phyloP scores from a whole-genome alignment of 108 stramenopile species.

The Conticribra guillardii region DNA sequence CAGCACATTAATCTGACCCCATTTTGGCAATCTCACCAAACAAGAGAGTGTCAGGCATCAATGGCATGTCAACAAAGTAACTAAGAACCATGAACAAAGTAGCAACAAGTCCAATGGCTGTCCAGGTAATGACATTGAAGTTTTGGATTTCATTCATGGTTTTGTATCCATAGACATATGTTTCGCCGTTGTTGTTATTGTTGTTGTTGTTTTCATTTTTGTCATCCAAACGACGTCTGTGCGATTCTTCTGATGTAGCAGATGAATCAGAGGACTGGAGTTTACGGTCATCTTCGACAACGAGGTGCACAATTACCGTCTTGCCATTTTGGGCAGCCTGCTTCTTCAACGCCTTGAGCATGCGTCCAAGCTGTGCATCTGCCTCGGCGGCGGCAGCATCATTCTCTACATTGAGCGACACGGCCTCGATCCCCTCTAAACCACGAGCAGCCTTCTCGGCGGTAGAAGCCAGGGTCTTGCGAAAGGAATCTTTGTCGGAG shows the following conservation, averaged over 20 bases:
- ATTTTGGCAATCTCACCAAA: conserved; percentile 84
- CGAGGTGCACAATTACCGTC: conserved; percentile 77
- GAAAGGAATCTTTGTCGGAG: conserved; percentile 19
- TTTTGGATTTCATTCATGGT: conserved; percentile 92
- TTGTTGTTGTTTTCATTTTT: conserved; percentile 45
- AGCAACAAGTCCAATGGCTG: conserved; percentile 68
- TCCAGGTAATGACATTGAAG: conserved; percentile 89
- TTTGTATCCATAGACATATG: conserved; percentile 75
- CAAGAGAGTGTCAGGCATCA: conserved; percentile 81
- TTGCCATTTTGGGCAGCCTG: conserved; percentile 36
- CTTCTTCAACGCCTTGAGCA: conserved; percentile 56
- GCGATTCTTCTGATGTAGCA: not conserved
- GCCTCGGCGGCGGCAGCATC: conserved; percentile 51
- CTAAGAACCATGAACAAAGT: conserved; percentile 66
- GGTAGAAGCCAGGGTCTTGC: conserved; percentile 22
- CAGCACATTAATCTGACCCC: conserved; percentile 47
- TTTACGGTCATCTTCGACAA: conserved; percentile 67
- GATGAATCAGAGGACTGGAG: conserved; percentile 14
- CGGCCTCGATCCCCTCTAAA: conserved; percentile 48
- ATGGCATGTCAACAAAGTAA: conserved; percentile 79
- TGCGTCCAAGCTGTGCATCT: conserved; percentile 57
- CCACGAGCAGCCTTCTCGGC: conserved; percentile 36
- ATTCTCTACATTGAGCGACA: conserved; percentile 56
- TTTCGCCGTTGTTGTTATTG: conserved; percentile 55
- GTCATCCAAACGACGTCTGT: conserved; percentile 63